Conservation (phyloP, 768 basidiomycete species). For the Boletus sensibilis region DNA sequence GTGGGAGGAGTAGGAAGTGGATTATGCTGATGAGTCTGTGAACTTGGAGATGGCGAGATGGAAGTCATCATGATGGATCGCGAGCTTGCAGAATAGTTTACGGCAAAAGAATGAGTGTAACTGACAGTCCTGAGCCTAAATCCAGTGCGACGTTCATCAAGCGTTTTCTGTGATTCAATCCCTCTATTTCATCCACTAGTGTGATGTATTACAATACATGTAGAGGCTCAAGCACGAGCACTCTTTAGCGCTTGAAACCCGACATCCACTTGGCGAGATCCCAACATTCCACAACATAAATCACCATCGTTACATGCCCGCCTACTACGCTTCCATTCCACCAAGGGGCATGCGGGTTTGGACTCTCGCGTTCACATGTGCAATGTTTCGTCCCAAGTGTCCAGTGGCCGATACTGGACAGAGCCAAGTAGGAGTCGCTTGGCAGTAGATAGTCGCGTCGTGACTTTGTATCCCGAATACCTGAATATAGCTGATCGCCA, state of each 20-base stretch:
- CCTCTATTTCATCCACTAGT: background rate
- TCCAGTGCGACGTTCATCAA: background rate
- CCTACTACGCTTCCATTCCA: background rate
- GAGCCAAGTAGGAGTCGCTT: background rate
- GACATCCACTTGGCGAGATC: background rate
- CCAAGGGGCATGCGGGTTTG: too few species aligned
- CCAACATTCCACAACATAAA: background rate
- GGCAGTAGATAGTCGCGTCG: background rate
- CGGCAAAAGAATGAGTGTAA: too few species aligned
- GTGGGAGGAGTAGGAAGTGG: too few species aligned
- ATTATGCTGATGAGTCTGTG: too few species aligned
- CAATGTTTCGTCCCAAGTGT: background rate
- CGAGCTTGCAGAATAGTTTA: too few species aligned
- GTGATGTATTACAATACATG: background rate
- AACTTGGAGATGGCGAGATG: too few species aligned
- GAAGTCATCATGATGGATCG: too few species aligned
- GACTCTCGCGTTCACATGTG: background rate
- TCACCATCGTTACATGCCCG: background rate
- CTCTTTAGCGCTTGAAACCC: background rate
- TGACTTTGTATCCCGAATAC: background rate
- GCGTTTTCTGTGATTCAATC: background rate
- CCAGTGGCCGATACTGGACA: too few species aligned
- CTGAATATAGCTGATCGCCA: constrained; percentile 6
- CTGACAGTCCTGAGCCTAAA: too few species aligned
- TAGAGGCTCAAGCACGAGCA: background rate